Conservation (phyloP, 2,329 filamentous ascomycete genomes). For the Hypoxylon sp. region DNA sequence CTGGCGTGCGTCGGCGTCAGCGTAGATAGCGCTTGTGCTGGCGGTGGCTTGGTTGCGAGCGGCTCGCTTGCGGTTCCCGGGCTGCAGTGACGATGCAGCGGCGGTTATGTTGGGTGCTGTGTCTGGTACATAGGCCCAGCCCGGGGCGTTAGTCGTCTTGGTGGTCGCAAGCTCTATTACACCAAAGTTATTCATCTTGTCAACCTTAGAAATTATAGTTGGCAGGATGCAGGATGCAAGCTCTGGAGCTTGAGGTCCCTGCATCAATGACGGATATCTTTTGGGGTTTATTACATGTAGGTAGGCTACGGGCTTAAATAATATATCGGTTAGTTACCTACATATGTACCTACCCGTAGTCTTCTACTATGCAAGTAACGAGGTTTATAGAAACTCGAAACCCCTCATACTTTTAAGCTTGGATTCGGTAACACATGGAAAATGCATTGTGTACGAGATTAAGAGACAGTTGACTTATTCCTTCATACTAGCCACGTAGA, state of each 20-base stretch:
- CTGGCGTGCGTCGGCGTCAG: slow-evolving; percentile 84
- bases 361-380: slow-evolving; percentile 8
- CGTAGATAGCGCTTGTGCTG: slow-evolving; percentile 59
- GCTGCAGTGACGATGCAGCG: slow-evolving; percentile 22
- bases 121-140: slow-evolving; percentile 94
- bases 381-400: not conserved
- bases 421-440: not conserved
- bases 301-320: not conserved
- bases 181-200: slow-evolving; percentile 75
- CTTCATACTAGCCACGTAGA: not conserved
- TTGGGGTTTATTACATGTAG: slow-evolving; percentile 6
- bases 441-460: not conserved
- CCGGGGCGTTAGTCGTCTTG: slow-evolving; percentile 79
- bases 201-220: slow-evolving; percentile 1
- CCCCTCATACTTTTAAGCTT: not conserved
- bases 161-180: slow-evolving; percentile 86
- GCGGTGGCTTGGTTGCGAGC: slow-evolving; percentile 66
- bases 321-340: too few species aligned
- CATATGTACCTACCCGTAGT: too few species aligned
- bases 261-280: slow-evolving; percentile 24
- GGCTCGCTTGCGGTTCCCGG: slow-evolving; percentile 78
- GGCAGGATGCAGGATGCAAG: not conserved
- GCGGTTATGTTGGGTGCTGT: slow-evolving; percentile 66
- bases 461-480: not conserved
- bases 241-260: slow-evolving; percentile 8